Base-by-base conservation (phyloP, 2,329 filamentous ascomycete species). In the Fusarium begoniae region DNA sequence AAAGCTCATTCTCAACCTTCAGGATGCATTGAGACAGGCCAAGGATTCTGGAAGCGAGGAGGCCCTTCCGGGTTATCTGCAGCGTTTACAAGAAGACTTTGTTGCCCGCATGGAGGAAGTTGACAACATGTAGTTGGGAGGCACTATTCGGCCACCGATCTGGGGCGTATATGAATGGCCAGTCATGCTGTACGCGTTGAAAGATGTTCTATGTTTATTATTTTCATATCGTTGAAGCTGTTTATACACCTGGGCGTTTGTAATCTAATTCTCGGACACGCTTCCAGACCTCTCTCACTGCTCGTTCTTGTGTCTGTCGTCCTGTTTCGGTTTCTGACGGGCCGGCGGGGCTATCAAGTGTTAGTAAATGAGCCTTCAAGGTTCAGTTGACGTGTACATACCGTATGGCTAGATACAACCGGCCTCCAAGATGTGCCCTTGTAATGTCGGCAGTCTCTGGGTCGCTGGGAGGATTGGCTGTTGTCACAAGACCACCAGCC, bases 401-500 rank as follows among this genome's bases (percentile, higher is more conserved):
- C 87, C 90, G 83, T 59, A 94, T 90, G 3, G 92, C 92, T 50
- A 95, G 83, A 81, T 94, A 95, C 14, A 94, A 78, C 32, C 93
- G 84, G 73, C 92, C 90, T 0, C 92, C 93, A 17, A 95, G 81
- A 57, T 85, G 86, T 3, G 89, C 89, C 15, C 90, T 88, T 55
- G 87, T 83, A 30, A 94, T 90, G 0, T 85, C 81, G 4, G 87
- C 88, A 2, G 84, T 90, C 17, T 85, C 84, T 18, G 83, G 81
- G 72, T 92, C 84, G 44, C 86, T 81, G 0, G 92, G 92, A 5
- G 92, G 92, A 75, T 94, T 94, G 1, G 92, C 92, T 7, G 90
- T 92, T 1, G 93, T 95, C 26, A 94, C 86, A 8, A 95, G 80
- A 0, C 93, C 93, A 4, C 93, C 93, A 6, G 93, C 92, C 82